Evolutionary conservation across 2,329 filamentous ascomycete genomes (phyloP), one percentile per base, ranked within the genome.

Genomic region (Davidsoniella neocaledoniae): DNA sequence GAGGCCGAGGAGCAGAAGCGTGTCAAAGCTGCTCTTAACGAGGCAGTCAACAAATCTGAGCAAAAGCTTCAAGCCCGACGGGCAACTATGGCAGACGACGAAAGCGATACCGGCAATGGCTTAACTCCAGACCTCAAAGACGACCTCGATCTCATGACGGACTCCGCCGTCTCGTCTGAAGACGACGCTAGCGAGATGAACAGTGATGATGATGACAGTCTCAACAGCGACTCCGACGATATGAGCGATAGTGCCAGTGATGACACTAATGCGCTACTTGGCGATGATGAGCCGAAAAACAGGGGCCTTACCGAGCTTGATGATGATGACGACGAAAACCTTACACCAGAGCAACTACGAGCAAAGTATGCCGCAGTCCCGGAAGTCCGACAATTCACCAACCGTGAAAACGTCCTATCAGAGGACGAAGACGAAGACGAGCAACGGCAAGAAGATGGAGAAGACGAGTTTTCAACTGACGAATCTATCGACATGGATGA

Each of bases 31-130:
- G 85, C 79, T 45, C 71, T 83, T 58, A 85, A 81, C 57, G 78
- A 81, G 65, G 83, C 78, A 57, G 80, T 84, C 57, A 83, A 80
- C 54, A 71, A 80, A 51, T 84, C 80, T 0, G 81, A 82, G 54
- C 74, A 76, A 56, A 78, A 83, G 58, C 66, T 84, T 1, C 76
- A 81, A 55, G 76, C 78, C 14, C 70, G 77, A n/a, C 16, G 51
- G 14, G 48, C 33, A 39, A 53, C 51, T 2, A 46, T 53, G 37
- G 56, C 70, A 4, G 77, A 76, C 52, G 76, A 73, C 0, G 76
- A 79, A 56, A 56, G 64, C 2, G 61, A 63, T 0, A 67, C 65
- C 1, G 64, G 70, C 10, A 68, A 69, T 2, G 68, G 17, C 2
- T 37, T 25, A 7, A 41, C 79, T 56, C 55, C 64, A 2, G 61